Conservation (phyloP, 768 basidiomycete genomes). For the Lentinula boryana region DNA sequence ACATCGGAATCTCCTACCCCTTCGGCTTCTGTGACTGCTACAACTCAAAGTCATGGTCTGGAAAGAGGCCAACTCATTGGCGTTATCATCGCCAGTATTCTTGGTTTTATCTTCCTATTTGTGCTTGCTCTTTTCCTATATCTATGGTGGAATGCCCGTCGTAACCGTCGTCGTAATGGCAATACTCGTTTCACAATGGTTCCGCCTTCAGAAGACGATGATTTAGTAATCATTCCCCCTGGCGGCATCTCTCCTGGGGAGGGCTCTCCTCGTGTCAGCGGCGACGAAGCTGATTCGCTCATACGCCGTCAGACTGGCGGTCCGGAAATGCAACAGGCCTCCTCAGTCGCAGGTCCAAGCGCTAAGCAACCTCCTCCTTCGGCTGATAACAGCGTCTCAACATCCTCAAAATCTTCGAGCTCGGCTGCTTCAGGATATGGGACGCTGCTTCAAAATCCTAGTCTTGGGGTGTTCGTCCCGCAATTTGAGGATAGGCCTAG, state of each 20-base stretch:
- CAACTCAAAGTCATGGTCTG: conserved; percentile 18
- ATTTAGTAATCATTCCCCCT: conserved; percentile 32
- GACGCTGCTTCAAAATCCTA: conserved; percentile 34
- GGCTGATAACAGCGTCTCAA: conserved; percentile 30
- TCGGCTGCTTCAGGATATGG: conserved; percentile 41
- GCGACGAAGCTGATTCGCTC: conserved; percentile 67
- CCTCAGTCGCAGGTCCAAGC: conserved; percentile 18
- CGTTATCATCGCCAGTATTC: conserved; percentile 54
- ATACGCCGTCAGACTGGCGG: conserved; percentile 29
- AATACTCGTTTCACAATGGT: conserved; percentile 22
- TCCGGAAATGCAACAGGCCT: background rate
- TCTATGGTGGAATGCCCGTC: conserved; percentile 45
- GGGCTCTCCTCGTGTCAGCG: conserved; percentile 63
- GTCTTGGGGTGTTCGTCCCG: conserved; percentile 27
- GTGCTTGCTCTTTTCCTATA: conserved; percentile 39
- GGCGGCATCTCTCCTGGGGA: conserved; percentile 45
- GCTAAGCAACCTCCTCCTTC: conserved; percentile 32
- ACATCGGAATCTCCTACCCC: conserved; percentile 20
- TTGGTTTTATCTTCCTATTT: conserved; percentile 54
- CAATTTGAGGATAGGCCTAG: conserved; percentile 27
- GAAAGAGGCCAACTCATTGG: conserved; percentile 43
- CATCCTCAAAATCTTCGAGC: conserved; percentile 26
- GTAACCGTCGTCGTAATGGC: conserved; percentile 22
- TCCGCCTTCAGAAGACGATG: conserved; percentile 24
- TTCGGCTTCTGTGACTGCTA: conserved; percentile 13